Evolutionary conservation across 352 stramenopile species (phyloP).

Genomic region (Phytopythium oedochilum): DNA sequence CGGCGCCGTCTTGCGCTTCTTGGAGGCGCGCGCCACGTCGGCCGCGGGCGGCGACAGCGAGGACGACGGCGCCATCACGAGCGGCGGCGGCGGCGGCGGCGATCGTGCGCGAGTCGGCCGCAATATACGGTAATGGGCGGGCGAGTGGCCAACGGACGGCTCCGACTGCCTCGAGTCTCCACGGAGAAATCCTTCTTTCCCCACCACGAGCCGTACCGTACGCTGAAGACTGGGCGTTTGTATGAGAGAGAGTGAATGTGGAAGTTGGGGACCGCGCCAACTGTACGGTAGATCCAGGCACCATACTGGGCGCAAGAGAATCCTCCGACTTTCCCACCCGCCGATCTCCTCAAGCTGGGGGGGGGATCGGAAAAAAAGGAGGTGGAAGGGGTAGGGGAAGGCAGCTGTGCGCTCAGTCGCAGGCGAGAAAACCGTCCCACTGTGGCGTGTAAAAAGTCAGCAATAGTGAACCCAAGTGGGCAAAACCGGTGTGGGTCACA

Average conservation of each 20-base stretch:
- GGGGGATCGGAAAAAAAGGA: constrained; percentile 4
- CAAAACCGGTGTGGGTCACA: neutral
- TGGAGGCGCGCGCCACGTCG: constrained; percentile 12
- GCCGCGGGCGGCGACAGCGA: neutral
- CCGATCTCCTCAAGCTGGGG: too few relatives aligned
- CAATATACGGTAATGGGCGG: neutral
- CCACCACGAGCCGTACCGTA: neutral
- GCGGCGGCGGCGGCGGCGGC: too few relatives aligned
- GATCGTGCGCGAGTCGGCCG: neutral
- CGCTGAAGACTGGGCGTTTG: neutral
- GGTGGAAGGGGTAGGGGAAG: neutral
- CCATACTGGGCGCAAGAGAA: constrained; percentile 4
- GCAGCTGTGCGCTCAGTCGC: constrained; percentile 1
- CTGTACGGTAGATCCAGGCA: constrained; percentile 2
- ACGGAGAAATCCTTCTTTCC: constrained; percentile 39
- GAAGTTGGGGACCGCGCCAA: neutral
- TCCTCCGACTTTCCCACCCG: neutral
- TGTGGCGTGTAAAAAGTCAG: neutral
- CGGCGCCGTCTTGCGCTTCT: constrained; percentile 57
- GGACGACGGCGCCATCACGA: constrained; percentile 4
- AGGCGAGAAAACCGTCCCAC: constrained; percentile 4
- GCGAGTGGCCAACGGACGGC: constrained; percentile 2
- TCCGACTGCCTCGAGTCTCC: constrained; percentile 35
- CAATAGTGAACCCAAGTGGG: neutral
- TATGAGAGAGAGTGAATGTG: too few relatives aligned